Evolutionary conservation across 225 moss, liverwort and hornwort species (phyloP), one percentile per base, ranked within the genome.

Genomic region (Sphagnum tenellum): DNA sequence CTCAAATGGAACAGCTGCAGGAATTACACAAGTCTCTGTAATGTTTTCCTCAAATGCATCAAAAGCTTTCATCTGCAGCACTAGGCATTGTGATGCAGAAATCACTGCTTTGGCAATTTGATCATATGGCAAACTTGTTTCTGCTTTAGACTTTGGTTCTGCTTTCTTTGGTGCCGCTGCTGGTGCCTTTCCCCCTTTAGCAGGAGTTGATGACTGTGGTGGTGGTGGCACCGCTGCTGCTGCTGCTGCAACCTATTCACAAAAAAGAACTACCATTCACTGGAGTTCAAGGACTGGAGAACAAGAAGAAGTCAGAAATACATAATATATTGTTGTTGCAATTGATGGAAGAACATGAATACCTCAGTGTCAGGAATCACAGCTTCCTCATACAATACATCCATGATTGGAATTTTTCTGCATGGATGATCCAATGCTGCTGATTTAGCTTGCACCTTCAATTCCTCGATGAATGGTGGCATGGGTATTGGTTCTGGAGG

Each of bases 51-150:
- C 79, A 51, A 96, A 76, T 64, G 78, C 79, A 69, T 67, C 61
- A 69, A 86, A 96, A 9, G 81, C 59, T 66, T 85, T 62, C 6
- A 85, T 73, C 77, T 90, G 89, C 44, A 81, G 55, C 56, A 79
- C 71, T 72, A 96, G 81, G 61, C 72, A 79, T 47, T 71, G 58
- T 8, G 78, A 68, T 50, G 85, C 81, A 47, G 67, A 69, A 7
- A 66, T 74, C 29, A 96, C 44, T 51, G 90, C 92, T 49, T 85
- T 80, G 0, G 85, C 96, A 61, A 96, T 66, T 56, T 83, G 74
- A 6, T 56, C 70, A 66, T 96, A 96, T 2, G 92, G 87, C 57
- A 96, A 59, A 65, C 58, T 71, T 8, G 45, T 71, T 60, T 73
- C 74, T 2, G 61, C 10, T 29, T 29, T 29, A 29, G 29, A 29